A percentile compares a stretch with the other conserved stretches of the same genome.
phyloP scores from a whole-genome alignment of 2,329 filamentous ascomycete genomes.

The Pseudopyrenochaeta lycopersici region DNA sequence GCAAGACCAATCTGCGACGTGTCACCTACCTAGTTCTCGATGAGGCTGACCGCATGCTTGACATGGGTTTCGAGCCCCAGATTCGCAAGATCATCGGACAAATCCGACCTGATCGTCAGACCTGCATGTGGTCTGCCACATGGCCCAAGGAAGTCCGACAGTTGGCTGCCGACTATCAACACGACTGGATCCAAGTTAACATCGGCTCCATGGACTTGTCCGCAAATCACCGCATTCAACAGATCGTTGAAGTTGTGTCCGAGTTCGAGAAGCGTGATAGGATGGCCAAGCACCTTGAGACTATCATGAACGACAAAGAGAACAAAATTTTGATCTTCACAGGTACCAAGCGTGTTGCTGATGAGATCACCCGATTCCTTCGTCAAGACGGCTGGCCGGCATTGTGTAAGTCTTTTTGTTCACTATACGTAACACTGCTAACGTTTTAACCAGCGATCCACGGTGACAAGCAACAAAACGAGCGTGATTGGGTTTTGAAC shows the following conservation, averaged over 20 bases:
- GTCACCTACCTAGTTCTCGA: slow-evolving; percentile 98
- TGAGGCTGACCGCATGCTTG: slow-evolving; percentile 98
- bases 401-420: slow-evolving; percentile 72
- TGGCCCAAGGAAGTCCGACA: slow-evolving; percentile 99
- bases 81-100: slow-evolving; percentile 98
- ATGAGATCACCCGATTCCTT: slow-evolving; percentile 96
- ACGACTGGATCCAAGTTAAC: slow-evolving; percentile 98
- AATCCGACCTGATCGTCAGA: slow-evolving; percentile 97
- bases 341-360: slow-evolving; percentile 86
- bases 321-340: slow-evolving; percentile 98
- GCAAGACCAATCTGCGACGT: slow-evolving; percentile 96
- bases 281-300: slow-evolving; percentile 97
- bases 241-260: slow-evolving; percentile 94
- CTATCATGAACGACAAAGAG: slow-evolving; percentile 94
- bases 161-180: slow-evolving; percentile 87
- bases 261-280: slow-evolving; percentile 98
- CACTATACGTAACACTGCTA: slow-evolving; percentile 42
- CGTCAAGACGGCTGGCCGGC: slow-evolving; percentile 98
- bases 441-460: slow-evolving; percentile 77
- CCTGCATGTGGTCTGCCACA: slow-evolving; percentile 99
- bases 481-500: slow-evolving; percentile 99
- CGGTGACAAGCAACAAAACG: slow-evolving; percentile 99
- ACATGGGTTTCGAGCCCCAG: slow-evolving; percentile 99
- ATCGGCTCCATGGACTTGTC: slow-evolving; percentile 95
- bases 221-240: slow-evolving; percentile 97